Conservation (phyloP, 352 stramenopile species). For the Phytopythium litorale region DNA sequence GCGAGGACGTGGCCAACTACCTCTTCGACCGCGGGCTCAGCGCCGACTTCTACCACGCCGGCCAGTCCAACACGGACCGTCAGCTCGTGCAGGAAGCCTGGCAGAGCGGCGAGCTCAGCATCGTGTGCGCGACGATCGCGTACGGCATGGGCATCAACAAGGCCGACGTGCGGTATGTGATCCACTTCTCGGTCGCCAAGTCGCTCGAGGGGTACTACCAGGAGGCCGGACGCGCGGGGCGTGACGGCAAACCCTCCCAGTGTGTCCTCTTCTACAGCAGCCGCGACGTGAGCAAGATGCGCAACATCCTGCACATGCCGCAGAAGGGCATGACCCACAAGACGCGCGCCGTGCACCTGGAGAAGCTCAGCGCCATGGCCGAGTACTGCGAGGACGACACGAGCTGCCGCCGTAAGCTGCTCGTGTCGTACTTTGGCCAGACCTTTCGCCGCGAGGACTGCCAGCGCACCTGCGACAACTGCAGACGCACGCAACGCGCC, state of each 20-base stretch:
- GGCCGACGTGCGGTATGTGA: constrained; percentile 90
- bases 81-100: constrained; percentile 78
- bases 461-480: constrained; percentile 65
- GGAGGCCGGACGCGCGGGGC: constrained; percentile 94
- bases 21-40: constrained; percentile 85
- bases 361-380: constrained; percentile 75
- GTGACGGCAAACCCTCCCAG: constrained; percentile 92
- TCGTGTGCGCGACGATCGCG: constrained; percentile 95
- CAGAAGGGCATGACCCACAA: constrained; percentile 79
- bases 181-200: constrained; percentile 91
- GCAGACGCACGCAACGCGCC: constrained; percentile 36
- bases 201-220: constrained; percentile 99
- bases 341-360: constrained; percentile 61
- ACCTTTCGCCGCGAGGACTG: constrained; percentile 62
- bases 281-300: constrained; percentile 82
- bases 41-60: constrained; percentile 92
- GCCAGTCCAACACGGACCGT: constrained; percentile 67
- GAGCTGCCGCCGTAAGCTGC: constrained; percentile 65
- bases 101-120: constrained; percentile 73
- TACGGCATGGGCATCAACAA: constrained; percentile 97
- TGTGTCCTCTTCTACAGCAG: constrained; percentile 91
- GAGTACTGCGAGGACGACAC: constrained; percentile 78
- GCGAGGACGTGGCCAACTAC: constrained; percentile 89
- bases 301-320: constrained; percentile 70
- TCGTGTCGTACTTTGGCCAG: constrained; percentile 82